Evolutionary conservation across 495 filamentous ascomycete genomes (phyloP).

Genomic region (Podospora bellae-mahoneyi): DNA sequence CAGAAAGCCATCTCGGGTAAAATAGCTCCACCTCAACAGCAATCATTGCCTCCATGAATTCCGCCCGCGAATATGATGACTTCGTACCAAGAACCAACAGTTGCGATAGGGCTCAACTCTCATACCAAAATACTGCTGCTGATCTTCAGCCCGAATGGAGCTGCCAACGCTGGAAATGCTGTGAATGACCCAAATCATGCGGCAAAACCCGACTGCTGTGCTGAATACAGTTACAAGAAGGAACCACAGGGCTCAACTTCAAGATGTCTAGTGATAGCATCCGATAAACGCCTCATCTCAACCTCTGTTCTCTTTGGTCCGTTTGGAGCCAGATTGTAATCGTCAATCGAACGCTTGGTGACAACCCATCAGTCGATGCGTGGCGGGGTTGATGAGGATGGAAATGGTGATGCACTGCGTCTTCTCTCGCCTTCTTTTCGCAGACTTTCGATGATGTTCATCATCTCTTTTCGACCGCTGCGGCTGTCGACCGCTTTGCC

Average conservation of each 20-base stretch:
- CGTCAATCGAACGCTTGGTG: not conserved
- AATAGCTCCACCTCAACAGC: not conserved
- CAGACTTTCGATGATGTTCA: slow-evolving; percentile 76
- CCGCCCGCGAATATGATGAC: too few species aligned
- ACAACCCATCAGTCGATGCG: slow-evolving; percentile 32
- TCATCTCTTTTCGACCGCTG: slow-evolving; percentile 79
- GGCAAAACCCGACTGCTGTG: too few species aligned
- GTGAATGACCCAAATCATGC: too few species aligned
- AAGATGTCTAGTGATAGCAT: not conserved
- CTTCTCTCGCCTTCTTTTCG: slow-evolving; percentile 78
- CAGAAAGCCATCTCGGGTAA: not conserved
- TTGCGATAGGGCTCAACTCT: not conserved
- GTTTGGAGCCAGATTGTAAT: too few species aligned
- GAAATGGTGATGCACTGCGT: slow-evolving; percentile 38
- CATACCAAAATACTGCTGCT: not conserved
- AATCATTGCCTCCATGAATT: too few species aligned
- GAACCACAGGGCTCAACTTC: not conserved
- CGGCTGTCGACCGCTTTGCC: slow-evolving; percentile 73
- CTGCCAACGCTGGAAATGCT: not conserved
- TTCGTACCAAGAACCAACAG: too few species aligned
- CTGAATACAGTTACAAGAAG: too few species aligned
- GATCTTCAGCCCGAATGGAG: too few species aligned
- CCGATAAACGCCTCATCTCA: not conserved
- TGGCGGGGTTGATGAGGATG: slow-evolving; percentile 34
- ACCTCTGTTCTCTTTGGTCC: too few species aligned